Evolutionary conservation across 2,329 filamentous ascomycete genomes (phyloP).

Genomic region (Xylariaceae sp.): DNA sequence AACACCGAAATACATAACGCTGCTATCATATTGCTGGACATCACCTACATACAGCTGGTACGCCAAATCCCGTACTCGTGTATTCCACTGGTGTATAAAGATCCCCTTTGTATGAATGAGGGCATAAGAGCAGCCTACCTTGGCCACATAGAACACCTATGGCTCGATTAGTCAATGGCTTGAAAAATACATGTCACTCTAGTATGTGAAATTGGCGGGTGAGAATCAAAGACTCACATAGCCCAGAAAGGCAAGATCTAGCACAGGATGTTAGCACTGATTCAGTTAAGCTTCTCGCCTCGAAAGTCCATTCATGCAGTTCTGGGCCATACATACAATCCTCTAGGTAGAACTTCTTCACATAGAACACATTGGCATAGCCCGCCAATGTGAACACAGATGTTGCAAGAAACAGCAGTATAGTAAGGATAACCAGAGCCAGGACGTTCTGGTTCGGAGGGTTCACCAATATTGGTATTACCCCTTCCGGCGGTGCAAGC

Average conservation of each 20-base stretch:
- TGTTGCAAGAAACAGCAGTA: constrained; percentile 9
- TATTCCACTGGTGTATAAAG: constrained; percentile 15
- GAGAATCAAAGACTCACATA: constrained; percentile 10
- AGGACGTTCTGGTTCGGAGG: constrained; percentile 9
- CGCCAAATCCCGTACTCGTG: constrained; percentile 8
- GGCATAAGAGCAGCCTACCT: not conserved
- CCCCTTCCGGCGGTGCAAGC: constrained; percentile 6
- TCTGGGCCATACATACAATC: no score
- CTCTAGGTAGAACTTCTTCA: constrained; percentile 9
- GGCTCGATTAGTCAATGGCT: not conserved
- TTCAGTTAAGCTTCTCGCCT: no score
- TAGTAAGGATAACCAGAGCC: constrained; percentile 1
- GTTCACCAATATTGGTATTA: constrained; percentile 9
- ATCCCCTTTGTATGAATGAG: not conserved
- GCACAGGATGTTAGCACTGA: not conserved
- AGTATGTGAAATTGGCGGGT: not conserved
- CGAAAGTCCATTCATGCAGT: no score
- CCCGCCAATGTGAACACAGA: constrained; percentile 2
- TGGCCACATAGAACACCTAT: not conserved
- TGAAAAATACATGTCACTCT: not conserved
- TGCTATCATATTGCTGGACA: no score
- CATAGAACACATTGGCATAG: constrained; percentile 5
- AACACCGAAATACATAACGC: not conserved
- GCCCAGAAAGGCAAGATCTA: constrained; percentile 6
- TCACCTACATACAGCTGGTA: constrained; percentile 9